Base-by-base conservation (phyloP, 805 yeast genomes). In the Pichia sporocuriosa region DNA sequence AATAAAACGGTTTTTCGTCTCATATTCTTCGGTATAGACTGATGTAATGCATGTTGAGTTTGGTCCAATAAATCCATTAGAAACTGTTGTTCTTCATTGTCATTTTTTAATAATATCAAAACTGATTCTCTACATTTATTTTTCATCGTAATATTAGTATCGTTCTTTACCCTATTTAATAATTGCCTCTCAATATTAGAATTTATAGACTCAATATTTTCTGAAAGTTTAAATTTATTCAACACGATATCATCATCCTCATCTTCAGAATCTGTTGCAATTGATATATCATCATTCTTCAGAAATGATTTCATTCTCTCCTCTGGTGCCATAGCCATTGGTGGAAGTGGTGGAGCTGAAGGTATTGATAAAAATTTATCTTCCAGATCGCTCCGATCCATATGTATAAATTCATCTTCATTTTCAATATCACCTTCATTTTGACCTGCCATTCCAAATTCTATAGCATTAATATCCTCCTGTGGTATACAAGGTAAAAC, bases 211-310 rank as follows among this genome's bases (percentile, higher is more conserved):
- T 34, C 43, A 5, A 34, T 27, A 19, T 20, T 32, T 12, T 24
- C 15, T 15, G 56, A 51, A 21, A 53, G 45, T 37, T 45, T 48
- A 22, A 53, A 53, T 29, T 49, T 52, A 17, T 45, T 48, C 19
- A 53, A 29, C 12, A 43, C 42, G 15, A 44, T 17, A 21, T 44
- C 47, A 6, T 49, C 49, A 5, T 36, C 42, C 4, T 45, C 48
- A n/a, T 40, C 38, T 9, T 39, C 43, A 13, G 40, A 21, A 20
- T 46, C 43, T 12, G 48, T 24, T 9, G 37, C 45, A 33, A 37
- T 40, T 23, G 36, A 27, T 11, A 37, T 23, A 8, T 46, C 39
- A 31, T 27, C 33, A 29, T 16, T 30, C 28, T 33, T 26, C 6
- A 30, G 9, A 17, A 29, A 32, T 13, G 24, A 22, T 19, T 31